Base-by-base conservation (phyloP, 1,139 yeast genomes). In the Blastobotrys capitulatus region DNA sequence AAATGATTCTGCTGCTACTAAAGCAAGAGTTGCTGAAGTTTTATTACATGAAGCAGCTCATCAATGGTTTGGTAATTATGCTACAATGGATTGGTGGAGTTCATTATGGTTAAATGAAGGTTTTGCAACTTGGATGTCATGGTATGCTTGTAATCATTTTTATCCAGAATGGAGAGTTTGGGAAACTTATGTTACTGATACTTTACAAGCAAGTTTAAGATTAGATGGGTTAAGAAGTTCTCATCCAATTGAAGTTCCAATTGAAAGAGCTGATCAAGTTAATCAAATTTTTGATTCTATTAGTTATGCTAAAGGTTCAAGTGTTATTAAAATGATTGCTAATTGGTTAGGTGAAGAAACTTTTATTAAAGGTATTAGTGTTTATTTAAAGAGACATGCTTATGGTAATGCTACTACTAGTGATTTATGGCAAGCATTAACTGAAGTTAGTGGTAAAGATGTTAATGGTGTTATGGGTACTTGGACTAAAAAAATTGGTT, bases 11-110 rank as follows among this genome's bases (percentile, higher is more conserved):
- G 78, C 77, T 54, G 71, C 78, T 36, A 68, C 73, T 46, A 79
- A 76, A 64, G 81, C 80, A 62, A 77, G 84, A 60, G 89, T 84
- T 27, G 82, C 86, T n/a, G 85, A 83, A 59, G 90, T 84, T 38
- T 83, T 84, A 49, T 83, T 83, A 61, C 92, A 84, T 69, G 92
- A 84, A 66, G 72, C 84, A 69, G 92, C 90, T 27, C 92, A 84
- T 64, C 90, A 84, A 69, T 84, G 90, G 90, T 84, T 84, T 62
- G 92, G 92, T 54, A 81, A 84, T 69, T 74, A 83, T 65, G 90
- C 84, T 52, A 84, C 92, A 49, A 84, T 84, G 92, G 82, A 82
- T 54, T 84, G 87, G 85, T 84, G 92, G 92, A 87, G 83, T 66
- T 89, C 82, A 59, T 75, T 84, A 60, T 84, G 92, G 92, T 74